Percentiles rank a stretch among this genome's conserved stretches.
These are phyloP conservation scores for Globisporangium uncinulatum DNA, from an alignment of 352 stramenopile genomes.

Conservation along the genomic window DNA sequence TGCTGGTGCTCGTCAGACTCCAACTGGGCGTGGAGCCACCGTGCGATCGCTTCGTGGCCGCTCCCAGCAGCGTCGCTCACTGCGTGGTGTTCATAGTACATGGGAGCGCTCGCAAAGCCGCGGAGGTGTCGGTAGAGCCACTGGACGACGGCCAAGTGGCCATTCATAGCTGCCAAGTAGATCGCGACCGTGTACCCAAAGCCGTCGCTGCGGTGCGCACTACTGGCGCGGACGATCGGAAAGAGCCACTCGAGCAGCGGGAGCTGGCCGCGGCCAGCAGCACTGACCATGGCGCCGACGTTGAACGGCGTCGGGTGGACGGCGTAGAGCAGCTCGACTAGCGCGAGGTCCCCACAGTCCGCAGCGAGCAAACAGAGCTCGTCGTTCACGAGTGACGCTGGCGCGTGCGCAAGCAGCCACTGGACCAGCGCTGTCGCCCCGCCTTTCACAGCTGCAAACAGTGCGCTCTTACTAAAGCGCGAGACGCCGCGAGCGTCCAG, in stretches of 20 bases:
- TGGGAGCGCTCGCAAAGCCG: not conserved
- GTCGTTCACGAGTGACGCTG: not conserved
- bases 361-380: not conserved
- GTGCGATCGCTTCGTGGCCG: not conserved
- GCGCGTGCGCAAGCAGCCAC: not conserved
- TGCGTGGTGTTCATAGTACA: not conserved
- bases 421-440: not conserved
- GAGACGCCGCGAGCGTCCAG: not conserved
- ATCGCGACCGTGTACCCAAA: not conserved
- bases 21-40: not conserved
- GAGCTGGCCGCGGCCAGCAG: not conserved
- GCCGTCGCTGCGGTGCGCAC: not conserved
- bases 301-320: not conserved
- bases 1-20: too few species aligned
- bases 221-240: not conserved
- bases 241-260: not conserved
- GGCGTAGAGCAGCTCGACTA: not conserved
- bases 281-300: not conserved
- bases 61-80: not conserved
- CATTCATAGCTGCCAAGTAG: not conserved
- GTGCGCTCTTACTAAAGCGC: not conserved
- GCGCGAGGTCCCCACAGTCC: not conserved
- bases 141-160: conserved; percentile 2
- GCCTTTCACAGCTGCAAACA: not conserved
- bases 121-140: conserved; percentile 1